These are phyloP conservation scores for Cunninghamia lanceolata DNA, from an alignment of 75 land plant genomes.

Conservation along the genomic window DNA sequence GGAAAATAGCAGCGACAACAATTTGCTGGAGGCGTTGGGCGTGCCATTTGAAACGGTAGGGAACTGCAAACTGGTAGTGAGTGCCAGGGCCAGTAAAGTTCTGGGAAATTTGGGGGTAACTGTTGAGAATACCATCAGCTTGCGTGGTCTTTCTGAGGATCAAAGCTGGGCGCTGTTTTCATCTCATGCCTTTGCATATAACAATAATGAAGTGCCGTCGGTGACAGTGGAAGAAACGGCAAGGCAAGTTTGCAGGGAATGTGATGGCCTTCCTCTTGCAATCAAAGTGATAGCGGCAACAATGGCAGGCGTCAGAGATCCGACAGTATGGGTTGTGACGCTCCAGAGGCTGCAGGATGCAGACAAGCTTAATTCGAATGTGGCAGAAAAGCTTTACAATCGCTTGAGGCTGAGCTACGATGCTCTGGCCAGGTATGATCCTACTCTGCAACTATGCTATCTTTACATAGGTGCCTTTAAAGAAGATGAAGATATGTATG, in stretches of 20 bases:
- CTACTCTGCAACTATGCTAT: slow-evolving; percentile 14
- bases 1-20: background rate
- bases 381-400: slow-evolving; percentile 15
- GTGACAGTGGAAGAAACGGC: slow-evolving; percentile 13
- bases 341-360: slow-evolving; percentile 19
- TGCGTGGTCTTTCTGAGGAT: slow-evolving; percentile 10
- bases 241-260: slow-evolving; percentile 6
- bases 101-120: slow-evolving; percentile 7
- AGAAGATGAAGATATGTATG: slow-evolving; percentile 15
- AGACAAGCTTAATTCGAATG: slow-evolving; percentile 14
- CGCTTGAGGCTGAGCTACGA: slow-evolving; percentile 24
- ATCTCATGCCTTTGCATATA: slow-evolving; percentile 13
- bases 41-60: background rate
- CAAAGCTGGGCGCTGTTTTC: slow-evolving; percentile 29
- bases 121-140: background rate
- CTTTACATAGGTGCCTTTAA: slow-evolving; percentile 19
- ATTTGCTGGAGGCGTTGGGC: slow-evolving; percentile 14
- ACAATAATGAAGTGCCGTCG: background rate
- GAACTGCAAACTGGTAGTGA: background rate
- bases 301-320: slow-evolving; percentile 20
- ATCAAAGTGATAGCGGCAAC: slow-evolving; percentile 26
- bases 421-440: background rate
- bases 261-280: slow-evolving; percentile 27
- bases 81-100: slow-evolving; percentile 13
- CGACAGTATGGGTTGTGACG: slow-evolving; percentile 1